Conservation (phyloP, 495 filamentous ascomycete species). For the Aspergillus bertholletiae region DNA sequence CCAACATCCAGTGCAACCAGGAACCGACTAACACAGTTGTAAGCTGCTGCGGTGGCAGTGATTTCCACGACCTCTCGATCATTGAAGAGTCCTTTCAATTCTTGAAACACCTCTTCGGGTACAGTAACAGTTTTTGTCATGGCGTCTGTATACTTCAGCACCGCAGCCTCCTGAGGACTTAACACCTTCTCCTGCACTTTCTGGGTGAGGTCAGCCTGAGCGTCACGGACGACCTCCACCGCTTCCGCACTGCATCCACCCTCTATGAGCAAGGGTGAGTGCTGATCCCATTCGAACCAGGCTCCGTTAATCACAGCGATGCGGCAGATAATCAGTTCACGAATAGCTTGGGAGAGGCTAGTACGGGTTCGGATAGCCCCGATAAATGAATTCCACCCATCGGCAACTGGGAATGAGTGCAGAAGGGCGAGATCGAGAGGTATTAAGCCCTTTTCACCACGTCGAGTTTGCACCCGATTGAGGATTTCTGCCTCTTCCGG, state of each 20-base stretch:
- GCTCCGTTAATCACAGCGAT: constrained; percentile 72
- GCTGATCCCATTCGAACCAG: constrained; percentile 76
- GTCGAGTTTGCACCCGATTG: constrained; percentile 57
- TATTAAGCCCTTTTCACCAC: constrained; percentile 60
- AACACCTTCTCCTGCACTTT: constrained; percentile 29
- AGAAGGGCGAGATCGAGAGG: constrained; percentile 70
- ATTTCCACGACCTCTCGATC: constrained; percentile 75
- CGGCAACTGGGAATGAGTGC: constrained; percentile 66
- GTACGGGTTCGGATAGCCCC: constrained; percentile 69
- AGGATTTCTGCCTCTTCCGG: constrained; percentile 53
- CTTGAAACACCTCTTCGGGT: constrained; percentile 57
- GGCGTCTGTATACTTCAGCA: constrained; percentile 68
- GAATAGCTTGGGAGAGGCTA: constrained; percentile 52
- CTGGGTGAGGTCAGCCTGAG: constrained; percentile 15
- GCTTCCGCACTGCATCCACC: constrained; percentile 49
- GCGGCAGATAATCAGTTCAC: constrained; percentile 71
- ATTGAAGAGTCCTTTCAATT: constrained; percentile 53
- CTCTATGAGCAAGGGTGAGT: constrained; percentile 58
- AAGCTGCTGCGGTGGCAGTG: constrained; percentile 73
- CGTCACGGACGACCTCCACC: constrained; percentile 39
- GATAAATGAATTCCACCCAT: constrained; percentile 81
- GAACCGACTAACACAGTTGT: constrained; percentile 85
- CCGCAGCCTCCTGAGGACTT: constrained; percentile 57
- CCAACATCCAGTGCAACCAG: constrained; percentile 80
- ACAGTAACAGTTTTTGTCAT: constrained; percentile 69